Base-by-base conservation (phyloP, 1,284 basidiomycete genomes). In the Cerioporus squamosus region DNA sequence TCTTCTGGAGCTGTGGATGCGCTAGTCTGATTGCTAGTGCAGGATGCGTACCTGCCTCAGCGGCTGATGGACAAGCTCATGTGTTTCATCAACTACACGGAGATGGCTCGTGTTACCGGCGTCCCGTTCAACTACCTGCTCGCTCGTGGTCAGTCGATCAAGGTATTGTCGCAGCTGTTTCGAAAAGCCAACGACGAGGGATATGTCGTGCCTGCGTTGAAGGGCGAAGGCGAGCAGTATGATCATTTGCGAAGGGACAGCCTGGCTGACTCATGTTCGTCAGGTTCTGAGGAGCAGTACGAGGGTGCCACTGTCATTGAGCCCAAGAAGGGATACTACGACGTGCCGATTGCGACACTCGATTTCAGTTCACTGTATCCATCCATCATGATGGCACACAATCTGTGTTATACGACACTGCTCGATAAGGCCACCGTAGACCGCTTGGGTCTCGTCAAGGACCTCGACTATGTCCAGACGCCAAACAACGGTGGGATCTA, bases 321-420 rank as follows among this genome's bases (percentile, higher is more conserved):
- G 68, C 95, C 95, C 1, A 88, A 84, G 71, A 94, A 90, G 70
- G 95, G 96, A 0, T 98, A 92, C 73, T 98, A 97, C 71, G 94
- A 97, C 69, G 85, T 88, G 0, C 95, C 95, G 0, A 97, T 98
- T 67, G 94, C 96, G 5, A 98, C 95, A 0, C 84, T 98, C 43
- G 95, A 98, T 83, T 98, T 98, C 77, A 95, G 93, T 57, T 97
- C 95, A 0, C 81, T 98, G 64, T 98, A 98, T 73, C 95, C 95
- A 0, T 98, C 96, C 0, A 98, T 98, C 76, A 98, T 98, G 95
- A 97, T 97, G 95, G 96, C 95, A 0, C 96, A 98, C 72, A 98
- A 98, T 70, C 78, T 98, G 1, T 98, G 95, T 73, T 98, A 98
- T 70, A 97, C 96, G 0, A 97, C 96, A 0, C 79, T 97, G 15